These are phyloP conservation scores for Mortierella sp. DNA, from an alignment of 371 early-diverging fungal species.

Conservation along the genomic window DNA sequence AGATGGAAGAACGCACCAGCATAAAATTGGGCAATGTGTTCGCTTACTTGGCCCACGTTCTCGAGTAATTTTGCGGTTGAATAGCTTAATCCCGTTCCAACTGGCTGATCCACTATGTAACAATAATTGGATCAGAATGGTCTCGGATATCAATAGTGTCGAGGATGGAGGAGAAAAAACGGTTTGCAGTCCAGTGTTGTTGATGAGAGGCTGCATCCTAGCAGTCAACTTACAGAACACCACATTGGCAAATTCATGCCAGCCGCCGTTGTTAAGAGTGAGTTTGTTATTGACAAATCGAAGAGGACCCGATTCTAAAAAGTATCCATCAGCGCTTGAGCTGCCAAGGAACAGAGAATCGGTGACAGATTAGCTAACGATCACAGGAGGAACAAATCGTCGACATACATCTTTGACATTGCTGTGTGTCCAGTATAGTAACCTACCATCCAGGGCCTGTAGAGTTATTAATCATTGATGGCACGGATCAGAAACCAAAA, in stretches of 20 bases:
- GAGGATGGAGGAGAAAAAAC: constrained; percentile 9
- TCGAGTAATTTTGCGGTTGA: constrained; percentile 56
- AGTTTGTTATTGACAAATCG: constrained; percentile 62
- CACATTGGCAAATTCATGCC: constrained; percentile 79
- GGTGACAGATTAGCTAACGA: neutral
- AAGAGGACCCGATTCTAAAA: constrained; percentile 88
- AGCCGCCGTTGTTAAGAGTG: constrained; percentile 65
- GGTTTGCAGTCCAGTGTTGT: neutral
- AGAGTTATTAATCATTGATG: neutral
- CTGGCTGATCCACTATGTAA: constrained; percentile 84
- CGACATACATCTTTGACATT: neutral
- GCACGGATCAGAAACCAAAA: neutral
- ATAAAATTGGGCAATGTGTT: too few relatives aligned
- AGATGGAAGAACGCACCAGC: too few relatives aligned
- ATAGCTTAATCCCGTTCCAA: constrained; percentile 85
- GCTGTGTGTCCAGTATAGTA: neutral
- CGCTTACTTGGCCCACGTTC: constrained; percentile 58
- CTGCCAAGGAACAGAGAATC: constrained; percentile 3
- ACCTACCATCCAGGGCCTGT: constrained; percentile 55
- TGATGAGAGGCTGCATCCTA: neutral
- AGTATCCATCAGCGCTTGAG: constrained; percentile 85
- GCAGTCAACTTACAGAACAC: constrained; percentile 65
- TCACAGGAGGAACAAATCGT: neutral
- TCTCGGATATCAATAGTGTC: neutral
- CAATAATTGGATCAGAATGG: neutral